phyloP scores from a whole-genome alignment of 2,329 filamentous ascomycete species.

The Coleophoma cylindrospora region DNA sequence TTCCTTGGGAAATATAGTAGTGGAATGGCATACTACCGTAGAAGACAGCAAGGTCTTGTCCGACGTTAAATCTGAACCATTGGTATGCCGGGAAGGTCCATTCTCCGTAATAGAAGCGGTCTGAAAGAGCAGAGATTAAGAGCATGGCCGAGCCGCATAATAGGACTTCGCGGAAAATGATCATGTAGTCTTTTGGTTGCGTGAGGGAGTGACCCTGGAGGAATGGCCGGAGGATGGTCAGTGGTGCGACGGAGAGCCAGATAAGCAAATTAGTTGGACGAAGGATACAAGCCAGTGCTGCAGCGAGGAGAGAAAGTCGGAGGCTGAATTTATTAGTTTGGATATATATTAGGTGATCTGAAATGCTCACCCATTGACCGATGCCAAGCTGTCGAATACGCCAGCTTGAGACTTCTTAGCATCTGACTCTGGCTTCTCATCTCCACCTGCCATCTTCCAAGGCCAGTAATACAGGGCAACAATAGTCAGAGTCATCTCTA shows the following conservation, averaged over 20 bases:
- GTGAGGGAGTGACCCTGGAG: slow-evolving; percentile 23
- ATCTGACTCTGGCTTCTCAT: slow-evolving; percentile 24
- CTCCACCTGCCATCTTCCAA: slow-evolving; percentile 61
- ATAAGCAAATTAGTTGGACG: slow-evolving; percentile 87
- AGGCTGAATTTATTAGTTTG: slow-evolving; percentile 36
- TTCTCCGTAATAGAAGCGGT: slow-evolving; percentile 73
- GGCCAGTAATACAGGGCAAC: slow-evolving; percentile 81
- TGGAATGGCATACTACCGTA: slow-evolving; percentile 89
- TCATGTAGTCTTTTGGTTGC: slow-evolving; percentile 29
- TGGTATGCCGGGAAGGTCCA: slow-evolving; percentile 88
- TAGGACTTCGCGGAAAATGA: slow-evolving; percentile 57
- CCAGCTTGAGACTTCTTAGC: slow-evolving; percentile 7
- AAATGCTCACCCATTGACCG: slow-evolving; percentile 26
- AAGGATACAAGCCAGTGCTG: slow-evolving; percentile 77
- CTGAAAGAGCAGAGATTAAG: slow-evolving; percentile 58
- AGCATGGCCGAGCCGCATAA: slow-evolving; percentile 62
- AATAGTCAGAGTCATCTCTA: slow-evolving; percentile 85
- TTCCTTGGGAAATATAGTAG: slow-evolving; percentile 87
- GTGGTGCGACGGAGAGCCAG: slow-evolving; percentile 64
- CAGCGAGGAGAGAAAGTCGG: slow-evolving; percentile 64
- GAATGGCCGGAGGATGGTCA: slow-evolving; percentile 41
- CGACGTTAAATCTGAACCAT: slow-evolving; percentile 88
- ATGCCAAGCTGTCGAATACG: slow-evolving; percentile 19
- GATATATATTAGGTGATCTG: not conserved
- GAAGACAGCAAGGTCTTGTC: slow-evolving; percentile 82